Percentiles rank a stretch among this genome's conserved stretches.
These are phyloP conservation scores for Mariannaea sp. DNA, from an alignment of 2,329 filamentous ascomycete genomes.

Conservation along the genomic window DNA sequence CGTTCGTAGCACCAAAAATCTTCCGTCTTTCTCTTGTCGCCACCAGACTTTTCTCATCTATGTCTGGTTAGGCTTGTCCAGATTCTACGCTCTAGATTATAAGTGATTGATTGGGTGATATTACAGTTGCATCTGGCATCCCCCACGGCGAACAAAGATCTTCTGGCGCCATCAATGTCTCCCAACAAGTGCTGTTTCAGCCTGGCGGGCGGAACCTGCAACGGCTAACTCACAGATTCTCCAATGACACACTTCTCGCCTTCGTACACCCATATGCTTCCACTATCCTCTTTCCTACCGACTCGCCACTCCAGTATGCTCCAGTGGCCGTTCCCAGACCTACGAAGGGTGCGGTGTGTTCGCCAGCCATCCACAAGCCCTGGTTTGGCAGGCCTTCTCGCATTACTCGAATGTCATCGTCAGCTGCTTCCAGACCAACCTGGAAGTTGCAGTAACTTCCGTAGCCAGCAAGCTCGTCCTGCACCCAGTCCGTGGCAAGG, in stretches of 20 bases:
- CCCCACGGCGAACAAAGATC: neutral
- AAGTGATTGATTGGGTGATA: neutral
- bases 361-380: slow-evolving; percentile 84
- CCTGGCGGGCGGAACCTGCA: too few relatives aligned
- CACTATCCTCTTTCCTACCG: slow-evolving; percentile 68
- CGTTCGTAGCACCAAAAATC: too few relatives aligned
- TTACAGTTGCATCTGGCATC: neutral
- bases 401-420: slow-evolving; percentile 71
- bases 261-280: slow-evolving; percentile 53
- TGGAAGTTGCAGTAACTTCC: slow-evolving; percentile 90
- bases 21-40: neutral
- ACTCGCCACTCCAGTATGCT: slow-evolving; percentile 90
- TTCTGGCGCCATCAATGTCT: neutral
- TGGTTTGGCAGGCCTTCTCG: slow-evolving; percentile 65
- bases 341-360: slow-evolving; percentile 90
- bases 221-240: slow-evolving; percentile 6
- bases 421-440: slow-evolving; percentile 70
- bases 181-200: too few relatives aligned
- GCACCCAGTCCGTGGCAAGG: slow-evolving; percentile 77
- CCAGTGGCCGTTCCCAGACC: slow-evolving; percentile 87
- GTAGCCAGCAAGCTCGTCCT: slow-evolving; percentile 77
- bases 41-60: slow-evolving; percentile 6
- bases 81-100: slow-evolving; percentile 2
- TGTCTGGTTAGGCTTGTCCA: neutral
- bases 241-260: slow-evolving; percentile 16